phyloP scores from a whole-genome alignment of 2,329 filamentous ascomycete genomes.

The Diaporthe vaccinii region DNA sequence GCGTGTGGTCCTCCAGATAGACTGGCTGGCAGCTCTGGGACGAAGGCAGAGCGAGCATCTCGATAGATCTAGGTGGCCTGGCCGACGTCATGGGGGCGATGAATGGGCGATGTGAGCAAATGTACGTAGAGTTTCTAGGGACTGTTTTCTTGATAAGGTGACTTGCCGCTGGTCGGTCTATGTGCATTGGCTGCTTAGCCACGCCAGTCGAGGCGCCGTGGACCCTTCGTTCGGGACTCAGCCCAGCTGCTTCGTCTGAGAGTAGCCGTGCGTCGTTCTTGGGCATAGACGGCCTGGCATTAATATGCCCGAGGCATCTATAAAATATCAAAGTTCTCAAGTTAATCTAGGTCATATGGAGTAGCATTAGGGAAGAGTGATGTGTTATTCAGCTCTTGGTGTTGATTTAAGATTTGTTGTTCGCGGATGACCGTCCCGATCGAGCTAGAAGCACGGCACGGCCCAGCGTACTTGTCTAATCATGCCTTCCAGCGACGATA shows the following conservation, averaged over 20 bases:
- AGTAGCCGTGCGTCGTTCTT: not conserved
- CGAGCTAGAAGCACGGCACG: not conserved
- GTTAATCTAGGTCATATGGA: not conserved
- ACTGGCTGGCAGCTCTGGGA: not conserved
- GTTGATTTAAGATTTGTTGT: not conserved
- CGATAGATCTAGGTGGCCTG: not conserved
- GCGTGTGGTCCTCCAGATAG: not conserved
- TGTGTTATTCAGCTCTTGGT: not conserved
- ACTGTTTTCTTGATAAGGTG: not conserved
- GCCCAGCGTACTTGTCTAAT: not conserved
- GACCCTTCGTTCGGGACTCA: not conserved
- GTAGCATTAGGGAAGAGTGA: not conserved
- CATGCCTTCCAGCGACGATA: not conserved
- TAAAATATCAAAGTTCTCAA: too few species aligned
- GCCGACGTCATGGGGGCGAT: constrained; percentile 5
- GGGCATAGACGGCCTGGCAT: not conserved
- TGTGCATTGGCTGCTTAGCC: not conserved
- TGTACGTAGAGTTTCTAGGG: not conserved
- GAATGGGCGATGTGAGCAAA: too few species aligned
- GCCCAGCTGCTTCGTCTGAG: not conserved
- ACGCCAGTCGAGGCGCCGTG: not conserved
- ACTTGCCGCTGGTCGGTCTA: not conserved
- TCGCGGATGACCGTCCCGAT: not conserved
- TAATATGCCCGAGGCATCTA: not conserved
- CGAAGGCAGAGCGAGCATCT: not conserved